Conservation (phyloP, 352 stramenopile species). For the Phytophthora melonis region DNA sequence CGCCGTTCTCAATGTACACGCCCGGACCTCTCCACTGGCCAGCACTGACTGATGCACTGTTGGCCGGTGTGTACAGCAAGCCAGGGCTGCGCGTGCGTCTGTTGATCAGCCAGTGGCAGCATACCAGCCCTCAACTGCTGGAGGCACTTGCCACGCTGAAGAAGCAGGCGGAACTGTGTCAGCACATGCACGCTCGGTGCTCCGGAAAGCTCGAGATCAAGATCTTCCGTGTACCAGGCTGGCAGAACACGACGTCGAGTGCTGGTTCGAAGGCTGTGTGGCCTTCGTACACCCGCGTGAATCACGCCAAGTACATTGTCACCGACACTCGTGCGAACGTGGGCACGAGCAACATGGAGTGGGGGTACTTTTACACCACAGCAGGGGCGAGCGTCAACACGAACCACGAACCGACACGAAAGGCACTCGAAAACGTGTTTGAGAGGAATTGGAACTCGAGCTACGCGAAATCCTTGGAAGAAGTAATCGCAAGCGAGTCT, state of each 20-base stretch:
- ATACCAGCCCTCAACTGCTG: conserved; percentile 68
- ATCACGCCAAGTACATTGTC: conserved; percentile 90
- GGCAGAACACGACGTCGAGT: conserved; percentile 66
- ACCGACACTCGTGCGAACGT: conserved; percentile 82
- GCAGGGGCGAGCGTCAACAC: conserved; percentile 83
- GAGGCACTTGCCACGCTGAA: conserved; percentile 56
- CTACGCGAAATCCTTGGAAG: conserved; percentile 55
- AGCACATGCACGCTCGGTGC: conserved; percentile 47
- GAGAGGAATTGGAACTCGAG: conserved; percentile 82
- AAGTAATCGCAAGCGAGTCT: conserved; percentile 10
- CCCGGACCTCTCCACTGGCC: conserved; percentile 71
- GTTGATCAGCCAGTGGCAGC: conserved; percentile 83
- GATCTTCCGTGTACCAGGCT: conserved; percentile 80
- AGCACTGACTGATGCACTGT: conserved; percentile 66
- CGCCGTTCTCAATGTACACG: conserved; percentile 76
- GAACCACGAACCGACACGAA: conserved; percentile 64
- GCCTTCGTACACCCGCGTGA: conserved; percentile 81
- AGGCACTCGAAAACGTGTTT: conserved; percentile 69
- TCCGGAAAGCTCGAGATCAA: conserved; percentile 72
- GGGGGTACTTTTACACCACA: conserved; percentile 89
- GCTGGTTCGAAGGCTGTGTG: conserved; percentile 41
- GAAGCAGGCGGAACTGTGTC: conserved; percentile 58
- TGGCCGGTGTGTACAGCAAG: conserved; percentile 67
- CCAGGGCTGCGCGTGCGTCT: conserved; percentile 60
- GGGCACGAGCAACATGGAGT: conserved; percentile 90